Percentiles rank a stretch among this genome's conserved stretches.
Conservation (phyloP, 768 basidiomycete species). For the Austroboletus eburneus region DNA sequence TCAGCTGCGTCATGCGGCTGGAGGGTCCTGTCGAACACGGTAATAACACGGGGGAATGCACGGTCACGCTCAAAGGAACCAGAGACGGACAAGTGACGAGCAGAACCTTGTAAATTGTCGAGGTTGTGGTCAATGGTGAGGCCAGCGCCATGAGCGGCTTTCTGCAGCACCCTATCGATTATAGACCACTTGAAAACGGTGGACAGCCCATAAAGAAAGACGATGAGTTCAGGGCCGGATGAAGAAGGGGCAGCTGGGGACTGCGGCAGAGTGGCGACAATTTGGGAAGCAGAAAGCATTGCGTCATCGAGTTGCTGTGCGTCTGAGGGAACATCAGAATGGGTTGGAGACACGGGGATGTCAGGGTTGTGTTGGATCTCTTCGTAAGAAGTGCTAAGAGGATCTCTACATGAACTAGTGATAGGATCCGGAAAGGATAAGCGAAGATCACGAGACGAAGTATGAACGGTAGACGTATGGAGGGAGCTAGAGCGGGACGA, state of each 20-base stretch:
- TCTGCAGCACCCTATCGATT: slow-evolving; percentile 55
- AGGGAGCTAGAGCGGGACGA: slow-evolving; percentile 65
- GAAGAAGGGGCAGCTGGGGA: slow-evolving; percentile 23
- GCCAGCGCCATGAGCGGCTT: slow-evolving; percentile 40
- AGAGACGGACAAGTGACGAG: slow-evolving; percentile 23
- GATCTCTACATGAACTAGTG: slow-evolving; percentile 63
- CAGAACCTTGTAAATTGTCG: slow-evolving; percentile 19
- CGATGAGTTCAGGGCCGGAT: slow-evolving; percentile 45
- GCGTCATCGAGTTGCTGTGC: slow-evolving; percentile 31
- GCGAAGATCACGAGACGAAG: slow-evolving; percentile 67
- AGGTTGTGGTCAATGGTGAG: slow-evolving; percentile 24
- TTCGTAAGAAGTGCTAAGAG: slow-evolving; percentile 54
- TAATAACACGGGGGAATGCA: slow-evolving; percentile 31
- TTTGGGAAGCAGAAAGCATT: slow-evolving; percentile 17
- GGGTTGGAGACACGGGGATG: slow-evolving; percentile 18
- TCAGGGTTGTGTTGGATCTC: slow-evolving; percentile 42
- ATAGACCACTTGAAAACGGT: slow-evolving; percentile 58
- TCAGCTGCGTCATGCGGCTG: slow-evolving; percentile 11
- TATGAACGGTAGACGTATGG: slow-evolving; percentile 51
- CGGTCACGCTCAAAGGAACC: slow-evolving; percentile 23
- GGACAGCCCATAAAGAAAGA: slow-evolving; percentile 65
- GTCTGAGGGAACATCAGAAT: slow-evolving; percentile 13
- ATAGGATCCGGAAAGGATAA: slow-evolving; percentile 83
- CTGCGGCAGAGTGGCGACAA: slow-evolving; percentile 28
- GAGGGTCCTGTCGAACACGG: slow-evolving; percentile 37